Base-by-base conservation (phyloP, 768 basidiomycete genomes). In the Obba rivulosa region DNA sequence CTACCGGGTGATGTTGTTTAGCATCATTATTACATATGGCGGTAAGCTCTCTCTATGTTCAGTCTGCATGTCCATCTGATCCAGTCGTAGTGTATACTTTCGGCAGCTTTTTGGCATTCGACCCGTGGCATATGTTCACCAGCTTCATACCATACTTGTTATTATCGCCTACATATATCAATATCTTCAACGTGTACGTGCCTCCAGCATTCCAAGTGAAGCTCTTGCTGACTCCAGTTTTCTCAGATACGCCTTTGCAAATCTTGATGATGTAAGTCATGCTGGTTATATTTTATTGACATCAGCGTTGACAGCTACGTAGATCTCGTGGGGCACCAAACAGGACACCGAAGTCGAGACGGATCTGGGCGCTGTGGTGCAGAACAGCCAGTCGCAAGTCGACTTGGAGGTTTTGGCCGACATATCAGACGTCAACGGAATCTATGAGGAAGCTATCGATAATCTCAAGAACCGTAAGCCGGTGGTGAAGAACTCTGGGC, bases 281-380 rank as follows among this genome's bases (percentile, higher is more conserved):
- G 42, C 24, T 56, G 51, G 36, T 23, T 41, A 41, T 40, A 34
- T 20, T 39, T 20, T n/a, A n/a, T n/a, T n/a, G n/a, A n/a, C n/a
- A n/a, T n/a, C n/a, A n/a, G n/a, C n/a, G n/a, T n/a, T n/a, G n/a
- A 23, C 43, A 2, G 16, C 1, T 24, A 18, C 46, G 3, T 58
- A 88, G 85, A 89, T 90, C 37, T 90, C 90, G 21, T 91, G 93
- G 93, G 93, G 93, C 4, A 97, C 93, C n/a, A 97, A 97, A 66
- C 87, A 92, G 67, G 88, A 92, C 55, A 77, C 78, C 8, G 69
- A 75, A 2, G 75, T 78, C 0, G 83, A 87, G 44, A 76, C 78
- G 0, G 92, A 95, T 61, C 80, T 96, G 16, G 92, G 92, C 9
- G 81, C 82, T 7, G 88, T 93, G 41, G 79, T 82, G 34, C 87